phyloP scores from a whole-genome alignment of 768 basidiomycete species.

The Tricholoma hemisulphureum region DNA sequence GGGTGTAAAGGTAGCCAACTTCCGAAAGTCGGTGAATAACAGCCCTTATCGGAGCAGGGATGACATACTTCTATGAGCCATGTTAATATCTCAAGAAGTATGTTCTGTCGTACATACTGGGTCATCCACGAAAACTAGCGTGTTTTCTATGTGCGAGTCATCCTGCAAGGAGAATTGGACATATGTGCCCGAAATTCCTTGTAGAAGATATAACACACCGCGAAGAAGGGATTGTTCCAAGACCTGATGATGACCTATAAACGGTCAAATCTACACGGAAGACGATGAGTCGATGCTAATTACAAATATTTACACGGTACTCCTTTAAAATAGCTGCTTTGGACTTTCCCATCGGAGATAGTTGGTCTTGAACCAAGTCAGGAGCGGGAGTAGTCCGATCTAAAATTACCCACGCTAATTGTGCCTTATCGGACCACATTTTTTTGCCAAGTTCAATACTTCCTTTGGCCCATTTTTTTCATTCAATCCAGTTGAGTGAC shows the following conservation, averaged over 20 bases:
- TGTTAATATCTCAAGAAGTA: neutral
- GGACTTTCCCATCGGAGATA: conserved; percentile 45
- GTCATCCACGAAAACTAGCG: conserved; percentile 65
- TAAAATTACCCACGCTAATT: too few relatives aligned
- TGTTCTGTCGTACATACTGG: conserved; percentile 41
- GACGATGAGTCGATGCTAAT: conserved; percentile 4
- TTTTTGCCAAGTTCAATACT: too few relatives aligned
- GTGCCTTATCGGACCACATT: too few relatives aligned
- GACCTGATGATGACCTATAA: conserved; percentile 56
- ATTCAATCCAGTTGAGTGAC: too few relatives aligned
- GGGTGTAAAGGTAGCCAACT: conserved; percentile 87
- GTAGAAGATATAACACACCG: conserved; percentile 88
- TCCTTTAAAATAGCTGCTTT: conserved; percentile 68
- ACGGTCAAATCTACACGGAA: neutral
- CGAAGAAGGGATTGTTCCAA: conserved; percentile 74
- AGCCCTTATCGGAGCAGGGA: conserved; percentile 67
- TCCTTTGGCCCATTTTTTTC: too few relatives aligned
- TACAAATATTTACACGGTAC: conserved; percentile 60
- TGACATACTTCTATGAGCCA: conserved; percentile 52
- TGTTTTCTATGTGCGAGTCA: conserved; percentile 50
- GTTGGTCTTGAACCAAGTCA: conserved; percentile 19
- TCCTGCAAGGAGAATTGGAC: conserved; percentile 70
- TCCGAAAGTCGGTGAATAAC: conserved; percentile 85
- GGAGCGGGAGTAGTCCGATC: too few relatives aligned
- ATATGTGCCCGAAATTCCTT: conserved; percentile 95